Conservation (phyloP, 495 filamentous ascomycete species). For the Pseudotulostoma volvatum region DNA sequence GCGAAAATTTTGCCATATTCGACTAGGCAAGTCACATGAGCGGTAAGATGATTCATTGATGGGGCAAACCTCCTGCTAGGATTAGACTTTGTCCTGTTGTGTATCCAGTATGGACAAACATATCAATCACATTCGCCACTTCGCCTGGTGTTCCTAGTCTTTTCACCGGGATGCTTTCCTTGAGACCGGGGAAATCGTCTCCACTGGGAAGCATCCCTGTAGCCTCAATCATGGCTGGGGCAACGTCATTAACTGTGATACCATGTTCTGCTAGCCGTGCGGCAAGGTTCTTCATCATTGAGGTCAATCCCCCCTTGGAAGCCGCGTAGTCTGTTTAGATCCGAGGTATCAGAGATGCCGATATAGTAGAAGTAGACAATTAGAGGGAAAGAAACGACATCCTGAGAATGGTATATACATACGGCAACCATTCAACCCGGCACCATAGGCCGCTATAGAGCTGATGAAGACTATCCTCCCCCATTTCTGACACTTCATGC, state of each 20-base stretch:
- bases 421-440: constrained; percentile 51
- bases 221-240: constrained; percentile 58
- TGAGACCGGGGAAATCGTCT: constrained; percentile 28
- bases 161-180: constrained; percentile 43
- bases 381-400: no score
- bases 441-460: constrained; percentile 48
- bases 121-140: constrained; percentile 48
- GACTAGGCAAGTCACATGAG: no score
- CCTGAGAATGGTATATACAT: no score
- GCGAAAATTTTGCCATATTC: no score
- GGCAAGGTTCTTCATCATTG: constrained; percentile 50
- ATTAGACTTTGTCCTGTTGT: constrained; percentile 47
- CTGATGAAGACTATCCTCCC: constrained; percentile 53
- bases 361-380: no score
- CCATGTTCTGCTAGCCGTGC: constrained; percentile 42
- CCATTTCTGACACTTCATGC: constrained; percentile 47
- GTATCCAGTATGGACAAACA: constrained; percentile 53
- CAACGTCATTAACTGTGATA: constrained; percentile 61
- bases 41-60: no score
- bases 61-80: constrained; percentile 35
- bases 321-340: constrained; percentile 41
- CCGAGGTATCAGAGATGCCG: no score
- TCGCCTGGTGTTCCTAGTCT: constrained; percentile 50
- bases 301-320: constrained; percentile 45
- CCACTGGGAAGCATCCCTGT: constrained; percentile 49